phyloP scores from a whole-genome alignment of 2,329 filamentous ascomycete genomes.

The Chaetomium sp. region DNA sequence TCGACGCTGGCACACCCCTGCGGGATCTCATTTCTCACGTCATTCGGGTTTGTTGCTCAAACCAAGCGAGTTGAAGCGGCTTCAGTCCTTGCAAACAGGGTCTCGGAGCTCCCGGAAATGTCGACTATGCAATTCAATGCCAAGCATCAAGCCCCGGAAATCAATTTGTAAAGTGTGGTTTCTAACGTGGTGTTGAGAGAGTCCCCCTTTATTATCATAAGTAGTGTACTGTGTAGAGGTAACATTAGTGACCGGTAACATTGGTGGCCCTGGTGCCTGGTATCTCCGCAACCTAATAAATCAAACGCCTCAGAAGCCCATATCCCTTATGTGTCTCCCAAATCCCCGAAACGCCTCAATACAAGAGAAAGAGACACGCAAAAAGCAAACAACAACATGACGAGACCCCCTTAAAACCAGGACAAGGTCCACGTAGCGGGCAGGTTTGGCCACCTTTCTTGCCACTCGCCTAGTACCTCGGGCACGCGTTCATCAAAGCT shows the following conservation, averaged over 20 bases:
- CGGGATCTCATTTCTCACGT: slow-evolving; percentile 6
- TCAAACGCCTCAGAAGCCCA: neutral
- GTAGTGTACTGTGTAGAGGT: neutral
- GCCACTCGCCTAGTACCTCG: slow-evolving; percentile 86
- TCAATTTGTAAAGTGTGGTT: no score
- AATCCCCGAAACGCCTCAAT: slow-evolving; percentile 9
- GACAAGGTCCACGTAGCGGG: slow-evolving; percentile 91
- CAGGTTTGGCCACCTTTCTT: slow-evolving; percentile 86
- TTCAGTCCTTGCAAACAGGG: no score
- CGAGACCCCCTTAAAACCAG: slow-evolving; percentile 61
- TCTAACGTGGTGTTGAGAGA: neutral
- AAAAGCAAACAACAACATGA: no score
- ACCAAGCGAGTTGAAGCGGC: neutral
- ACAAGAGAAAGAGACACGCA: neutral
- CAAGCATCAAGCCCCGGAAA: no score
- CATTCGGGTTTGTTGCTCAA: slow-evolving; percentile 2
- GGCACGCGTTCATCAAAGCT: slow-evolving; percentile 92
- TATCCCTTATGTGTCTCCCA: neutral
- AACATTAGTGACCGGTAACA: neutral
- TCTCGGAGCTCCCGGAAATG: no score
- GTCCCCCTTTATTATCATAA: neutral
- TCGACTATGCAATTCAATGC: no score
- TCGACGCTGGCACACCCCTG: neutral
- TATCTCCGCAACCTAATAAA: slow-evolving; percentile 8
- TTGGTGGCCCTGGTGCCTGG: slow-evolving; percentile 9